These are phyloP conservation scores for Candida corydali DNA, from an alignment of 805 yeast genomes.

Conservation along the genomic window DNA sequence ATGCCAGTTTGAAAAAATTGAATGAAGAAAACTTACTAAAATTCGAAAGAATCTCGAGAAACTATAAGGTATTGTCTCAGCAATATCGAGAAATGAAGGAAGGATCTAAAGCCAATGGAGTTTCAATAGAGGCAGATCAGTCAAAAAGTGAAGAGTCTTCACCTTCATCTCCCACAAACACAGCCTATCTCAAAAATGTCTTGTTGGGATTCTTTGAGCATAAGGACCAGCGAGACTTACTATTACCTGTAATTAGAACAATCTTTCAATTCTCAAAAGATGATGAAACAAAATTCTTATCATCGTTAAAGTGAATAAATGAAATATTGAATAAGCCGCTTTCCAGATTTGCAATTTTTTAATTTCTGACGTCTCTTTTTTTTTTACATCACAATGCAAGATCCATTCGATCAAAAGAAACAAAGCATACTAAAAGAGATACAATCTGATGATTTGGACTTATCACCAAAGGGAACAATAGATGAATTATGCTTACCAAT, in stretches of 20 bases:
- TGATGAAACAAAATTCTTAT: conserved; percentile 71
- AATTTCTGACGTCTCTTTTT: not conserved
- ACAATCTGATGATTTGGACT: conserved; percentile 45
- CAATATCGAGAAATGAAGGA: conserved; percentile 44
- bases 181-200: conserved; percentile 84
- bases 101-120: conserved; percentile 3
- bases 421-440: conserved; percentile 50
- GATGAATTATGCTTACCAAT: conserved; percentile 72
- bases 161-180: conserved; percentile 13
- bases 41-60: conserved; percentile 64
- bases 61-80: conserved; percentile 59
- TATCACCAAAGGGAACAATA: conserved; percentile 88
- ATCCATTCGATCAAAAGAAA: conserved; percentile 69
- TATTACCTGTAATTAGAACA: conserved; percentile 81
- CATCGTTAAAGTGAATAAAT: conserved; percentile 40
- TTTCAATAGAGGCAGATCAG: not conserved
- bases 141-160: not conserved
- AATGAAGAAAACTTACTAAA: conserved; percentile 69
- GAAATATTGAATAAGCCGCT: no score
- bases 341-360: not conserved
- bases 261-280: conserved; percentile 61
- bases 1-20: conserved; percentile 49
- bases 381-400: conserved; percentile 37
- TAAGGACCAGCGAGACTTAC: conserved; percentile 81
- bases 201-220: conserved; percentile 88